phyloP scores from a whole-genome alignment of 208 protist species.

The Leishmania arabica region DNA sequence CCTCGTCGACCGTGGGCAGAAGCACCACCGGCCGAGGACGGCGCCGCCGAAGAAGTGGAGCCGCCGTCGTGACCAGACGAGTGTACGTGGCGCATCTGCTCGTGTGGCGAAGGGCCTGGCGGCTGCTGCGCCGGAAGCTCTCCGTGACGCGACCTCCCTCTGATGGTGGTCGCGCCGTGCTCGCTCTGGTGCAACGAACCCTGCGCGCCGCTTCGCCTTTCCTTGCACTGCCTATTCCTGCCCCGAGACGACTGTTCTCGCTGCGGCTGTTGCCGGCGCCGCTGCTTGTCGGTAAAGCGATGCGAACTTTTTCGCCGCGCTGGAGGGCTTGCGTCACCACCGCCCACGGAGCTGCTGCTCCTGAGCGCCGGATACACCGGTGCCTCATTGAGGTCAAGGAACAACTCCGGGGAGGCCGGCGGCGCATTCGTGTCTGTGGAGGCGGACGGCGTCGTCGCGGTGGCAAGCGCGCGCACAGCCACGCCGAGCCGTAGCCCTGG shows the following conservation, averaged over 20 bases:
- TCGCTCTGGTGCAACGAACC: background rate
- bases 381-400: constrained; percentile 2
- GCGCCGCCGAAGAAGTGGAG: background rate
- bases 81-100: background rate
- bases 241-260: background rate
- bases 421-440: background rate
- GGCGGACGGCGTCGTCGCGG: background rate
- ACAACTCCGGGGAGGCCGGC: background rate
- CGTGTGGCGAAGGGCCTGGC: background rate
- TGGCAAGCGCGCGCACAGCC: background rate
- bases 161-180: background rate
- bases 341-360: background rate
- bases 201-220: background rate
- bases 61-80: background rate
- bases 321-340: background rate
- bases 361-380: background rate
- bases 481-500: background rate
- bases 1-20: background rate
- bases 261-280: background rate
- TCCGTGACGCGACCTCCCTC: no score
- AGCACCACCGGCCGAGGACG: background rate
- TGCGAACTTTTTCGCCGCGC: background rate
- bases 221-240: background rate
- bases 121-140: background rate
- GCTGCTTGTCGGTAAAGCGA: background rate